Base-by-base conservation (phyloP, 768 basidiomycete genomes). In the Xanthoconium stramineum region DNA sequence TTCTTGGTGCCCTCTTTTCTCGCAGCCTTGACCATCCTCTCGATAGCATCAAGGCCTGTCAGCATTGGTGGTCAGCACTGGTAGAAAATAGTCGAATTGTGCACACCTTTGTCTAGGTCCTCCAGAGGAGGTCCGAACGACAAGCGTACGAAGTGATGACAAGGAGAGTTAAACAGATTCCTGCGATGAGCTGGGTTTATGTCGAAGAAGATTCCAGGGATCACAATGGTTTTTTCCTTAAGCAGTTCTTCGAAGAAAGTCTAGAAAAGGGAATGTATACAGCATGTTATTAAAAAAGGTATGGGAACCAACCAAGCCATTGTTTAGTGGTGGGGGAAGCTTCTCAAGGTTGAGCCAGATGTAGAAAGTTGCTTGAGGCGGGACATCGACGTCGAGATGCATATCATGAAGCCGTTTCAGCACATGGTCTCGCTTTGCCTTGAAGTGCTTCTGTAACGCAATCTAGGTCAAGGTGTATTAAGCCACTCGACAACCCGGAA, bases 221-320 rank as follows among this genome's bases (percentile, higher is more conserved):
- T 91, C 52, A 92, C 89, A 60, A 94, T 94, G 11, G 91, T 89
- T 72, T 91, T 81, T 72, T 91, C 89, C 73, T 94, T 96, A 51
- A 96, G 79, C 43, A 94, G 76, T 72, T 94, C 94, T 66, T 96
- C 94, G 67, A 98, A 98, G 83, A 98, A 96, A 6, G 90, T 91
- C 83, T 86, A 48, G 30, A 24, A 56, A 50, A 20, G n/a, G 2
- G 12, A 50, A 56, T 40, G 19, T 24, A 51, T 42, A 57, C 43
- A 50, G 44, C 44, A 36, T 37, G 11, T 47, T 19, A 20, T 52
- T 28, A 39, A 46, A 48, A n/a, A 3, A 50, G 14, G 30, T 5
- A 28, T 13, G n/a, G 24, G 15, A 15, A 75, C 80, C 7, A 58
- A 90, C 88, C 65, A 97, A 75, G 19, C 94, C 94, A 65, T 91